Percentiles rank a stretch among this genome's conserved stretches.
These are phyloP conservation scores for Fusarium oxysporum DNA, from an alignment of 2,329 filamentous ascomycete genomes.

Conservation along the genomic window DNA sequence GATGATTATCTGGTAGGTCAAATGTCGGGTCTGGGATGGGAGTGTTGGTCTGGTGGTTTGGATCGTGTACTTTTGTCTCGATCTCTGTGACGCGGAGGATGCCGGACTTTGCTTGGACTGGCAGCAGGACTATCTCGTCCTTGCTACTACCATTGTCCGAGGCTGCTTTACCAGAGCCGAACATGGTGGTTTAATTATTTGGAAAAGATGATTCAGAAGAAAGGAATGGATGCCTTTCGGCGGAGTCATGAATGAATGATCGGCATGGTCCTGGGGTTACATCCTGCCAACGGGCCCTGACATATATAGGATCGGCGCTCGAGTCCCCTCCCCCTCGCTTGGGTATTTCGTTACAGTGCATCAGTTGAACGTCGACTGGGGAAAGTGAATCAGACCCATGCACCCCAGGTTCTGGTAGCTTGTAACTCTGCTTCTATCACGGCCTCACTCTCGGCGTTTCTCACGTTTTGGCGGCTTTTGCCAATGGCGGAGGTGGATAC, in stretches of 20 bases:
- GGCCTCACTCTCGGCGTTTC: slow-evolving; percentile 37
- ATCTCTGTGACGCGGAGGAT: slow-evolving; percentile 35
- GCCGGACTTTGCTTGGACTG: slow-evolving; percentile 21
- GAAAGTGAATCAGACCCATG: slow-evolving; percentile 21
- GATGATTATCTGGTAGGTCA: slow-evolving; percentile 29
- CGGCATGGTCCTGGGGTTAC: slow-evolving; percentile 16
- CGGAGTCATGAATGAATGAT: slow-evolving; percentile 20
- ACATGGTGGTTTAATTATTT: slow-evolving; percentile 14
- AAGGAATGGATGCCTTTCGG: slow-evolving; percentile 40
- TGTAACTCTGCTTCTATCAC: slow-evolving; percentile 14
- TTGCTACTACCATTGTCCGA: slow-evolving; percentile 37
- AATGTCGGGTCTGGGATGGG: slow-evolving; percentile 20
- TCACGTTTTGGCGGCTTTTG: slow-evolving; percentile 9
- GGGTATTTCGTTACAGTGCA: slow-evolving; percentile 1
- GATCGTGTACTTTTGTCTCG: slow-evolving; percentile 30
- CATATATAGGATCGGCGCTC: slow-evolving; percentile 29
- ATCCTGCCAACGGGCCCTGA: slow-evolving; percentile 8
- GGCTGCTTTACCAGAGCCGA: slow-evolving; percentile 23
- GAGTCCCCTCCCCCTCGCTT: slow-evolving; percentile 3
- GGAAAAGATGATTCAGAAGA: neutral
- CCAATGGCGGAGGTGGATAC: slow-evolving; percentile 30
- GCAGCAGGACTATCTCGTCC: slow-evolving; percentile 36
- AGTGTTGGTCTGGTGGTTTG: slow-evolving; percentile 7
- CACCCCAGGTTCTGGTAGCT: slow-evolving; percentile 36
- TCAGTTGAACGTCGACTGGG: slow-evolving; percentile 11